A percentile compares a stretch with the other conserved stretches of the same genome.
These are phyloP conservation scores for Crithidia expoeki DNA, from an alignment of 208 protist genomes.

Conservation along the genomic window DNA sequence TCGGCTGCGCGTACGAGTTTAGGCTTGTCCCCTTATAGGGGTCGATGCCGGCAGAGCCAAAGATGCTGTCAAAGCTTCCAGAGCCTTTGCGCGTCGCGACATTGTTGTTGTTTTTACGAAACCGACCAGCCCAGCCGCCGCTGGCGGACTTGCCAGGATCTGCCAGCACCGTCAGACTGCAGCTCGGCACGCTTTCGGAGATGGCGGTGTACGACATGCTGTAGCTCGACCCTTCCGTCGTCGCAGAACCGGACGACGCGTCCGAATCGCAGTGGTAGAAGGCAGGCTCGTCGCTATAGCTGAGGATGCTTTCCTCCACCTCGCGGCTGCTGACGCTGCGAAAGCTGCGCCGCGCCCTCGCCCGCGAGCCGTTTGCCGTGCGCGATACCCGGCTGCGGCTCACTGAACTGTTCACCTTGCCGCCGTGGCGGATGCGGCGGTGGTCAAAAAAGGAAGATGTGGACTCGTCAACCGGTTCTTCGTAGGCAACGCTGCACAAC, in stretches of 20 bases:
- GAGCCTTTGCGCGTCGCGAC: slow-evolving; percentile 20
- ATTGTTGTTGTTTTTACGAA: slow-evolving; percentile 17
- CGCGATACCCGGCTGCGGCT: slow-evolving; percentile 29
- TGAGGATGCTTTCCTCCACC: slow-evolving; percentile 42
- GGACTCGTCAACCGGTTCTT: slow-evolving; percentile 36
- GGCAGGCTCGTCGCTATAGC: slow-evolving; percentile 47
- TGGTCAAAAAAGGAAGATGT: slow-evolving; percentile 47
- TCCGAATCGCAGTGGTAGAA: slow-evolving; percentile 53
- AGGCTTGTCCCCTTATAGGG: slow-evolving; percentile 42
- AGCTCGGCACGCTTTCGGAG: slow-evolving; percentile 78
- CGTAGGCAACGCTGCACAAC: slow-evolving; percentile 43
- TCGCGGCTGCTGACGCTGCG: slow-evolving; percentile 33
- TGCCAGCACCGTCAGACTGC: slow-evolving; percentile 59
- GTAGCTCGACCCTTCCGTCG: slow-evolving; percentile 31
- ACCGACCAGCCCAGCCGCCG: slow-evolving; percentile 27
- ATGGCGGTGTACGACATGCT: slow-evolving; percentile 50
- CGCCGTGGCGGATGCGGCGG: slow-evolving; percentile 22
- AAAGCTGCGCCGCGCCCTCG: slow-evolving; percentile 20
- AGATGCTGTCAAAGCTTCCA: slow-evolving; percentile 50
- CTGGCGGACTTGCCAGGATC: slow-evolving; percentile 31
- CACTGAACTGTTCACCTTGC: slow-evolving; percentile 29
- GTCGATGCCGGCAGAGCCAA: slow-evolving; percentile 45
- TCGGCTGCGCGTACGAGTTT: slow-evolving; percentile 11
- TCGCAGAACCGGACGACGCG: slow-evolving; percentile 20
- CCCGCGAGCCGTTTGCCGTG: slow-evolving; percentile 15